These are phyloP conservation scores for Dioscorea dumetorum DNA, from an alignment of 106 monocot species.

Conservation along the genomic window DNA sequence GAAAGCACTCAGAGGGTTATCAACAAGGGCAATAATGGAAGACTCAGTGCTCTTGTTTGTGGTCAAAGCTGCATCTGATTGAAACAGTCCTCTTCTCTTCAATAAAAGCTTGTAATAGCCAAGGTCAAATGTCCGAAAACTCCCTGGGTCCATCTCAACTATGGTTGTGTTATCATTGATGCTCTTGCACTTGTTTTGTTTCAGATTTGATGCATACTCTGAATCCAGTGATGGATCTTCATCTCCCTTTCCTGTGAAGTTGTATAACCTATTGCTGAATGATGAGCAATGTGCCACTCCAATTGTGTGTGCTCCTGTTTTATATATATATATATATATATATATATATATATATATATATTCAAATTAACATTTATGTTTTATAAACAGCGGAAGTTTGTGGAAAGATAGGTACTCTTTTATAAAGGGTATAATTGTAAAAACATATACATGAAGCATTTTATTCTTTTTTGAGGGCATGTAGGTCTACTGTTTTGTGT, in stretches of 20 bases:
- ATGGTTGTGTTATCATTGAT: conserved; percentile 8
- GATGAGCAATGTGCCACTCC: conserved; percentile 10
- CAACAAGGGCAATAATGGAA: background rate
- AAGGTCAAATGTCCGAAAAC: conserved; percentile 9
- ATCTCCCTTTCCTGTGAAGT: conserved; percentile 21
- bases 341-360: no score
- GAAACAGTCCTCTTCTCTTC: conserved; percentile 10
- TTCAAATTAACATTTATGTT: no score
- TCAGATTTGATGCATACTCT: conserved; percentile 3
- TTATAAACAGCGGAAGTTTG: no score
- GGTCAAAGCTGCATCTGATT: conserved; percentile 12
- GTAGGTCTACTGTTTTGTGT: no score
- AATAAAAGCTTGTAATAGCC: conserved; percentile 7
- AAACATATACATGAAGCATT: no score
- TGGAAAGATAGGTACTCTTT: no score
- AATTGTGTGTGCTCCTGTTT: conserved; percentile 16
- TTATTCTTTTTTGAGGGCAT: no score
- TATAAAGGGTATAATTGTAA: no score
- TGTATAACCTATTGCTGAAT: conserved; percentile 15
- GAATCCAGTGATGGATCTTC: conserved; percentile 16
- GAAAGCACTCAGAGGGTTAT: background rate
- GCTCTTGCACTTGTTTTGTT: conserved; percentile 8
- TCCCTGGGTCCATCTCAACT: conserved; percentile 14
- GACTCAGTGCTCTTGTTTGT: background rate
- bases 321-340: no score